Percentiles rank a stretch among this genome's conserved stretches.
Evolutionary conservation across 2,329 filamentous ascomycete species (phyloP).

Genomic region (Botrytis byssoidea): DNA sequence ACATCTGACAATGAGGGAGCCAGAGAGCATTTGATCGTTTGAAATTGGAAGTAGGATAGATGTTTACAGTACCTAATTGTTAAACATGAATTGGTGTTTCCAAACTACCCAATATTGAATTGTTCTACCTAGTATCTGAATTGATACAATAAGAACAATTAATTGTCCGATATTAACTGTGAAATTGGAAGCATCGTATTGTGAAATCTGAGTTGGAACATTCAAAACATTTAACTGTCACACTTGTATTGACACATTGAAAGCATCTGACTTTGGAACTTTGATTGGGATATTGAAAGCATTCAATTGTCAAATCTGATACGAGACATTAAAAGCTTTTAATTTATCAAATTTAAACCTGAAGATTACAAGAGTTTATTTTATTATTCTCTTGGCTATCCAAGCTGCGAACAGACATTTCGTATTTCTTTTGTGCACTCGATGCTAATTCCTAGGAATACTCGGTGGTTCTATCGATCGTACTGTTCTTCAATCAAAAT

Average conservation of each 20-base stretch:
- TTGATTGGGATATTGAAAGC: not conserved
- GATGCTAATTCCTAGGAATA: not conserved
- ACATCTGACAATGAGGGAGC: not conserved
- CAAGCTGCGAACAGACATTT: not conserved
- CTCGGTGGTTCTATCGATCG: not conserved
- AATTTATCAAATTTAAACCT: not conserved
- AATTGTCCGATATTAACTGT: not conserved
- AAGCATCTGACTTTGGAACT: not conserved
- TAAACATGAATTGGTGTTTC: not conserved
- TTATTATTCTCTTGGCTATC: not conserved
- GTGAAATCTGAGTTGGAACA: not conserved
- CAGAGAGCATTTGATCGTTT: not conserved
- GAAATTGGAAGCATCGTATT: not conserved
- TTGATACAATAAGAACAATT: too few relatives aligned
- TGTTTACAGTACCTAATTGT: not conserved
- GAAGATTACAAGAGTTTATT: not conserved
- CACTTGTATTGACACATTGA: not conserved
- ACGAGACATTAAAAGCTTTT: too few relatives aligned
- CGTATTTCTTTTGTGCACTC: not conserved
- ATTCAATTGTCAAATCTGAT: not conserved
- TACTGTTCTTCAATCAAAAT: not conserved
- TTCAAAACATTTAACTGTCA: not conserved
- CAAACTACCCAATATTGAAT: too few relatives aligned
- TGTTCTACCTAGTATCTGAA: too few relatives aligned
- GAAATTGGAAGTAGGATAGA: too few relatives aligned